Conservation (phyloP, 176 grass and related monocot genomes). For the Aegilops umbellulata region DNA sequence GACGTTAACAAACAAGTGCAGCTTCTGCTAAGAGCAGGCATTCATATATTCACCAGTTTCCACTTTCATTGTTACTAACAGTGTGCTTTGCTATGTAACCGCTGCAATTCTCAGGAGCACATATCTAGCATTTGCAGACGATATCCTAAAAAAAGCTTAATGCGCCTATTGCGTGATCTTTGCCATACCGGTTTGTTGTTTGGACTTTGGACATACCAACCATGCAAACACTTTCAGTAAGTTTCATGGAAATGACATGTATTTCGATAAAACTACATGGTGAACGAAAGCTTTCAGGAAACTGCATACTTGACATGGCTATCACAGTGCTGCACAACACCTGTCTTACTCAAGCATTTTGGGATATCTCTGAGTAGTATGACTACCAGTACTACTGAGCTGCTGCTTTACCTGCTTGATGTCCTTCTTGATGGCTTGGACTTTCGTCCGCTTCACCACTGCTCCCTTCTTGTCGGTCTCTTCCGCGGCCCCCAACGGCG, state of each 20-base stretch:
- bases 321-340: background rate
- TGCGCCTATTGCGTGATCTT: background rate
- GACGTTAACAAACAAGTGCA: no score
- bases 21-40: no score
- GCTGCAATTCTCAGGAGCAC: background rate
- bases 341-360: background rate
- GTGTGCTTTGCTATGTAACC: no score
- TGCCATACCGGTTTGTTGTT: background rate
- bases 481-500: constrained; percentile 31
- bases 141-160: background rate
- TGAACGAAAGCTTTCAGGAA: background rate
- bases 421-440: constrained; percentile 86
- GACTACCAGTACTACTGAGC: background rate
- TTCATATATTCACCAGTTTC: no score
- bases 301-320: background rate
- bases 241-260: background rate
- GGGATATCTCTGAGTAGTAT: background rate
- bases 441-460: constrained; percentile 44
- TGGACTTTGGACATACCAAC: background rate
- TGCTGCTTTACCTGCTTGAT: constrained; percentile 63
- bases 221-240: background rate
- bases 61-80: no score
- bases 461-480: constrained; percentile 48
- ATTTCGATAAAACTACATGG: background rate
- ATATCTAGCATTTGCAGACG: background rate